phyloP scores from a whole-genome alignment of 2,329 filamentous ascomycete genomes.

The Paraconiothyrium brasiliense region DNA sequence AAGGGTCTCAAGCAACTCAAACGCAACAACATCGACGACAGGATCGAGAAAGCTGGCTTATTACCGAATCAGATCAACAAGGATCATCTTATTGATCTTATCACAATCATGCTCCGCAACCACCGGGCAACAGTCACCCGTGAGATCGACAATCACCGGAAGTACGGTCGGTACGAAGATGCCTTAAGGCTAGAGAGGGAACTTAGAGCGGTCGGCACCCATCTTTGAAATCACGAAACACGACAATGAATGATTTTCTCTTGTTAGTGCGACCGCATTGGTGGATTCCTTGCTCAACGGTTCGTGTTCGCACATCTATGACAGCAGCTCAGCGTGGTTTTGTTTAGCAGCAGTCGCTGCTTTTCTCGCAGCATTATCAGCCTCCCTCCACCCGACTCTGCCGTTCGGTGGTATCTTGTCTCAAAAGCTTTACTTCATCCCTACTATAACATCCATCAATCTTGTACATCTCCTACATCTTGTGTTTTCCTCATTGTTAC shows the following conservation, averaged over 20 bases:
- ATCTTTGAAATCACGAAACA: neutral
- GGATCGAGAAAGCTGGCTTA: slow-evolving; percentile 19
- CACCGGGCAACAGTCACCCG: neutral
- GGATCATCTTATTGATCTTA: neutral
- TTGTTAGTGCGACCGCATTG: neutral
- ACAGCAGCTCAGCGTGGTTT: neutral
- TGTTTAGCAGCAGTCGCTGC: neutral
- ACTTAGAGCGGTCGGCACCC: neutral
- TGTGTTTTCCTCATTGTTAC: neutral
- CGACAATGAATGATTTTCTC: neutral
- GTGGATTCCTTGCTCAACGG: neutral
- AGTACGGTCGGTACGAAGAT: neutral
- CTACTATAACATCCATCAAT: neutral
- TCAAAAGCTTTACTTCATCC: slow-evolving; percentile 1
- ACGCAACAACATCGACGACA: slow-evolving; percentile 30
- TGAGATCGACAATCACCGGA: neutral
- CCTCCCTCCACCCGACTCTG: neutral
- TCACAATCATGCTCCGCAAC: neutral
- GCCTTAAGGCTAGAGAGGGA: neutral
- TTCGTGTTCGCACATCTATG: neutral
- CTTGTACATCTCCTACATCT: neutral
- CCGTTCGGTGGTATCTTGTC: neutral
- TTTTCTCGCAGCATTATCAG: slow-evolving; percentile 7
- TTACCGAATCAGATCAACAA: slow-evolving; percentile 13
- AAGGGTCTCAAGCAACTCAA: slow-evolving; percentile 30